Percentiles rank a stretch among this genome's conserved stretches.
Conservation (phyloP, 2,329 filamentous ascomycete genomes). For the Botrytis fragariae region DNA sequence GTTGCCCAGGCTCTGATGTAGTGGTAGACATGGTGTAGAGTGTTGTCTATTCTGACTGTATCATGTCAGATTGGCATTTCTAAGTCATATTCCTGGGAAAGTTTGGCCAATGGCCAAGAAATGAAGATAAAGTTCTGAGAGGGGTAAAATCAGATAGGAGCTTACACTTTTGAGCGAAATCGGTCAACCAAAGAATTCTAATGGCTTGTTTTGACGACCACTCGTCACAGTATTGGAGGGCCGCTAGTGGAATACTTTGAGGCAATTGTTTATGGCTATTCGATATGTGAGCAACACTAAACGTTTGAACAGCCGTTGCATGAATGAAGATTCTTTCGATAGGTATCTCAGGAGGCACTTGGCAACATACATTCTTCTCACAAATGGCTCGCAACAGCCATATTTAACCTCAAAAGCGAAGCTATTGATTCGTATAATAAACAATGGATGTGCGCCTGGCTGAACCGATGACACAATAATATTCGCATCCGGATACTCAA, state of each 20-base stretch:
- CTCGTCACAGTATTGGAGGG: neutral
- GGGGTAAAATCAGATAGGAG: neutral
- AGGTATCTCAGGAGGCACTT: neutral
- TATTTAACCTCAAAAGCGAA: constrained; percentile 26
- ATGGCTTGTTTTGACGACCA: neutral
- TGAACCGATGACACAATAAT: neutral
- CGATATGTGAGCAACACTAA: neutral
- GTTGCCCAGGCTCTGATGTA: constrained; percentile 23
- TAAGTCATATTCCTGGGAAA: neutral
- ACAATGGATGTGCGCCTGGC: neutral
- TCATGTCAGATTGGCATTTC: neutral
- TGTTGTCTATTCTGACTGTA: neutral
- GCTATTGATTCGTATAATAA: neutral
- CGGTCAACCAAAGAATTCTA: neutral
- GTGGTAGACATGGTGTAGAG: constrained; percentile 10
- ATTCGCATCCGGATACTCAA: neutral
- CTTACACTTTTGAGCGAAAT: neutral
- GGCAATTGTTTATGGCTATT: neutral
- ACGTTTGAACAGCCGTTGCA: neutral
- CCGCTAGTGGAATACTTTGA: neutral
- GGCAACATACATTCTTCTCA: constrained; percentile 24
- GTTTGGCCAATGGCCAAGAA: neutral
- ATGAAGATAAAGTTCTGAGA: neutral
- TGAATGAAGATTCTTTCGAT: neutral
- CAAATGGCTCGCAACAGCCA: constrained; percentile 22